These are phyloP conservation scores for Colletotrichum sp. DNA, from an alignment of 2,329 filamentous ascomycete genomes.

Conservation along the genomic window DNA sequence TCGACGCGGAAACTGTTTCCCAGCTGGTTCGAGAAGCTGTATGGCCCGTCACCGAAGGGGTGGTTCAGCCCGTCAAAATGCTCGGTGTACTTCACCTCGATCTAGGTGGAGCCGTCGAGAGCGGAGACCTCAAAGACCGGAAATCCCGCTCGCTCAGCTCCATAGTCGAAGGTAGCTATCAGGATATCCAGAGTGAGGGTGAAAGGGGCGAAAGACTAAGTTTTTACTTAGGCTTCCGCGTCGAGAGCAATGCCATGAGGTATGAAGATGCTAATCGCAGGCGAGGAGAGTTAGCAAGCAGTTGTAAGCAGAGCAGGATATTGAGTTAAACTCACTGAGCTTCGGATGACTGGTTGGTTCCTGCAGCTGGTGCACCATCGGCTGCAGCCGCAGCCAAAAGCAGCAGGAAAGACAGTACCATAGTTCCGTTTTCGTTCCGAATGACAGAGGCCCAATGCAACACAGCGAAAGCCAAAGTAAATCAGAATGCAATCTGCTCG, in stretches of 20 bases:
- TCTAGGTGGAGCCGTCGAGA: slow-evolving; percentile 29
- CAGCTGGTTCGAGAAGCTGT: slow-evolving; percentile 24
- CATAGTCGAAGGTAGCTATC: slow-evolving; percentile 33
- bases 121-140: slow-evolving; percentile 33
- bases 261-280: neutral
- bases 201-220: neutral
- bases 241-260: neutral
- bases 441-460: neutral
- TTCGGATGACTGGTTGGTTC: neutral
- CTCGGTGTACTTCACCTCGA: slow-evolving; percentile 41
- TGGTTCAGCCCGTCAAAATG: slow-evolving; percentile 30
- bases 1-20: slow-evolving; percentile 40
- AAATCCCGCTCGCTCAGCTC: slow-evolving; percentile 35
- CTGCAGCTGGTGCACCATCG: neutral
- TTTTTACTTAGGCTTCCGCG: neutral
- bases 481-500: neutral
- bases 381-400: neutral
- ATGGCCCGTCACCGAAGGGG: slow-evolving; percentile 36
- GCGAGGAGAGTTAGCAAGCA: neutral
- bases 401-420: neutral
- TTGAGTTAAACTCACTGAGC: neutral
- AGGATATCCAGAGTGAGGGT: neutral
- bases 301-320: accelerated
- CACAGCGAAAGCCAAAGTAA: neutral
- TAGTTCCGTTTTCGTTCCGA: neutral